Evolutionary conservation across 306 rosid genomes (phyloP).

Genomic region (Geum urbanum): DNA sequence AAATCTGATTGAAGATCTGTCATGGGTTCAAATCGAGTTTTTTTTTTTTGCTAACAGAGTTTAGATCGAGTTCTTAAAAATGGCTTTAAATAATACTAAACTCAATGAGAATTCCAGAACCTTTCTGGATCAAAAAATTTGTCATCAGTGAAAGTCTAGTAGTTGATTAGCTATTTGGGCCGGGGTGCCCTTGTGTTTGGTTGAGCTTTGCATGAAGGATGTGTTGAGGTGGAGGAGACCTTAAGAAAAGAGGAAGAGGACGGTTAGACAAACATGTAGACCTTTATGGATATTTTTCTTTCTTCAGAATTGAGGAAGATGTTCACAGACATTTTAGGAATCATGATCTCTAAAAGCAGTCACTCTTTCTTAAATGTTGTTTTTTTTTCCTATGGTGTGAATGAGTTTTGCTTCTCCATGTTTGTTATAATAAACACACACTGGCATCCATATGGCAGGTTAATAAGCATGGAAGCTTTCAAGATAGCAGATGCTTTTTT

Average conservation of each 20-base stretch:
- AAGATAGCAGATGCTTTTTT: slow-evolving; percentile 75
- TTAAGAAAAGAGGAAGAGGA: no score
- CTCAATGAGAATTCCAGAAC: neutral
- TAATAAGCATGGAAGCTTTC: slow-evolving; percentile 55
- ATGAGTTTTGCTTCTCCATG: neutral
- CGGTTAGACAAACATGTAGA: neutral
- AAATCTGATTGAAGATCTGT: no score
- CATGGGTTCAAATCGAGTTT: no score
- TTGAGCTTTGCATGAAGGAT: no score
- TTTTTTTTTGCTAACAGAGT: neutral
- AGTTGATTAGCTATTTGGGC: no score
- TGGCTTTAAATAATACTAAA: neutral
- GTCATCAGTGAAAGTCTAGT: no score
- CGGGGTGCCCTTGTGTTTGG: no score
- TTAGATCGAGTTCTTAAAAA: neutral
- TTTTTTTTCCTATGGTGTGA: neutral
- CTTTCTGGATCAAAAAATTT: no score
- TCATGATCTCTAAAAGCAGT: neutral
- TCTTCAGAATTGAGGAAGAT: no score
- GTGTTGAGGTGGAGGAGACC: no score
- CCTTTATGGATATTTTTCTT: neutral
- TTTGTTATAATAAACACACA: neutral
- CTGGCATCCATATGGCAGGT: slow-evolving; percentile 45
- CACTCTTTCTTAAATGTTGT: neutral
- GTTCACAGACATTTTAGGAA: neutral